Base-by-base conservation (phyloP, 768 basidiomycete genomes). In the Lentinus brumalis region DNA sequence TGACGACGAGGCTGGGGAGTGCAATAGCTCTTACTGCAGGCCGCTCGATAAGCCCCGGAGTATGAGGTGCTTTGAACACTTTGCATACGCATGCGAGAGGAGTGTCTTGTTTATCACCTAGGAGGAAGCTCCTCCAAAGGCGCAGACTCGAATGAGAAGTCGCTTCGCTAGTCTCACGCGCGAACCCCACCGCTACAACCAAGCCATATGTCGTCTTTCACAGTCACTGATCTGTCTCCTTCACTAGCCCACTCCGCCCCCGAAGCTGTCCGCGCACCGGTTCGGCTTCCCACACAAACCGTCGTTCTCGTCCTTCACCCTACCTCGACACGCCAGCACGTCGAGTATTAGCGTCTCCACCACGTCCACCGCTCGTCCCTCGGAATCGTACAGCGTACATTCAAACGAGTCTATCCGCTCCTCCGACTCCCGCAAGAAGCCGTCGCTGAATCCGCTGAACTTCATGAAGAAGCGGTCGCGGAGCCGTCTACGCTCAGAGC, bases 401-500 rank as follows among this genome's bases (percentile, higher is more conserved):
- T 74, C n/a, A 61, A 66, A 39, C 12, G 63, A 67, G 39, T 35
- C 60, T 6, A 41, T 71, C 72, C 58, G 66, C 60, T 44, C 69
- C 65, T 47, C 69, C 59, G 76, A 79, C 54, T 68, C 78, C 8
- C 80, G 80, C 53, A 86, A 79, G 71, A 86, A 83, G 71, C 76
- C 80, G 9, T 82, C 81, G 15, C 70, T 84, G 45, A 69, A 69
- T 32, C 72, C 84, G 44, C 73, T 55, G 76, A 78, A 64, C 53
- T 74, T 74, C 64, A 81, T 69, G 73, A 79, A 69, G 67, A 72
- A 70, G 70, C 76, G 73, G 63, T 75, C 77, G 44, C 76, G 78
- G 46, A 72, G 76, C 53, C 74, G 71, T 74, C 74, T 73, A 76
- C 73, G 73, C 69, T 70, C 64, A 74, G 76, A 70, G 64, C 69